phyloP scores from a whole-genome alignment of 257 asterid species.

The Solanum pennellii region DNA sequence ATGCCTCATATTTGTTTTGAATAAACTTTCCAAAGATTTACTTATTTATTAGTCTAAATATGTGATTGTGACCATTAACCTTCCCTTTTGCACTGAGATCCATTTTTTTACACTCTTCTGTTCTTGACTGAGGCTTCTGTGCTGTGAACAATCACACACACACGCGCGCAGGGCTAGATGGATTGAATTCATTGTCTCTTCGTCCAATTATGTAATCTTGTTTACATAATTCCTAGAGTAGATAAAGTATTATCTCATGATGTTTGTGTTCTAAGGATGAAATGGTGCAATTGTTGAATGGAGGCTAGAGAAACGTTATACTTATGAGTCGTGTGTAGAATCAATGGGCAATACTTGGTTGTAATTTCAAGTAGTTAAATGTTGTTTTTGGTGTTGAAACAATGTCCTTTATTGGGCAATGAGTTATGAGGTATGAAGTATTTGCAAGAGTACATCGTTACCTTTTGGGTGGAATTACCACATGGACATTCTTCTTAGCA shows the following conservation, averaged over 20 bases:
- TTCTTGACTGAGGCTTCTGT: not conserved
- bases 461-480: too few species aligned
- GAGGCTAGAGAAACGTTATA: not conserved
- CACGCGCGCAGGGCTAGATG: not conserved
- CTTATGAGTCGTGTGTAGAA: not conserved
- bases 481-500: too few species aligned
- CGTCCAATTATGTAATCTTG: not conserved
- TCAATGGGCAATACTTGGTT: not conserved
- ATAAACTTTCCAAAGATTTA: not conserved
- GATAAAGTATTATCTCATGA: not conserved
- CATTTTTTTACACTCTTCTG: not conserved
- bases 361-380: too few species aligned
- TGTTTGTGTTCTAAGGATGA: not conserved
- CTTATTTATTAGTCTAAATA: not conserved
- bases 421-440: too few species aligned
- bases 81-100: not conserved
- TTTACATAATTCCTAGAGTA: not conserved
- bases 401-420: too few species aligned
- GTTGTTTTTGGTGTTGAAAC: too few species aligned
- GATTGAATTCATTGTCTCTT: not conserved
- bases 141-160: not conserved
- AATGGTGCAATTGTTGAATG: not conserved
- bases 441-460: too few species aligned
- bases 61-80: not conserved
- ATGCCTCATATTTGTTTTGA: not conserved